Evolutionary conservation across 345 rosid species (phyloP), one percentile per base, ranked within the genome.

Genomic region (Bruguiera parviflora): DNA sequence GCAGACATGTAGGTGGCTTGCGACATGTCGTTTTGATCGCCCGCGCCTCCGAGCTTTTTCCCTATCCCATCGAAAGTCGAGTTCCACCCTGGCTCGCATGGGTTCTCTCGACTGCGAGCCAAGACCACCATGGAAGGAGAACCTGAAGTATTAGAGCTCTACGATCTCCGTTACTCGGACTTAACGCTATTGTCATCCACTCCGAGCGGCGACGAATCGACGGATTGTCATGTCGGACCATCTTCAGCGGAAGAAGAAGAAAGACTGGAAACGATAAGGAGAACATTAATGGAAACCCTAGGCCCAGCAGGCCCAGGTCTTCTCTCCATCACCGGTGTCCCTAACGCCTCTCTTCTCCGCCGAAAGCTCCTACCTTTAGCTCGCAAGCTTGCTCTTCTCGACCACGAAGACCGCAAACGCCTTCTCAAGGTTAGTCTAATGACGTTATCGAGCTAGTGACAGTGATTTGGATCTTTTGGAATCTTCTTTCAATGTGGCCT

Each of bases 271-370:
- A 24, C 65, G 35, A 52, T 87, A 61, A 80, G 81, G 78, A 71
- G 62, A 53, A 70, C 60, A 43, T 68, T 94, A 63, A 76, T 87
- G 87, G 88, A 87, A 78, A 83, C 84, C 66, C 82, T 95, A 1
- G 97, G 96, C 56, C 92, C 89, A 2, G 57, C 51, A 5, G 96
- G 97, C 53, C 90, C 96, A 0, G 97, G 93, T 11, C 83, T 92
- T 15, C 85, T 92, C 62, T 83, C 90, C 49, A 46, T 95, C 73
- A 79, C 84, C 52, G 87, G 79, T 37, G 82, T 91, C 65, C 86
- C 88, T 20, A 77, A 77, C 35, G 84, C 80, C 68, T 74, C 84
- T 71, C 19, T 80, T 20, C 89, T 88, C 58, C 92, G 96, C 72
- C 84, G 75, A 20, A 78, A 73, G 60, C 89, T 89, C 65, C 93